Evolutionary conservation across 2,329 filamentous ascomycete species (phyloP).

Genomic region (Penicillium sp.): DNA sequence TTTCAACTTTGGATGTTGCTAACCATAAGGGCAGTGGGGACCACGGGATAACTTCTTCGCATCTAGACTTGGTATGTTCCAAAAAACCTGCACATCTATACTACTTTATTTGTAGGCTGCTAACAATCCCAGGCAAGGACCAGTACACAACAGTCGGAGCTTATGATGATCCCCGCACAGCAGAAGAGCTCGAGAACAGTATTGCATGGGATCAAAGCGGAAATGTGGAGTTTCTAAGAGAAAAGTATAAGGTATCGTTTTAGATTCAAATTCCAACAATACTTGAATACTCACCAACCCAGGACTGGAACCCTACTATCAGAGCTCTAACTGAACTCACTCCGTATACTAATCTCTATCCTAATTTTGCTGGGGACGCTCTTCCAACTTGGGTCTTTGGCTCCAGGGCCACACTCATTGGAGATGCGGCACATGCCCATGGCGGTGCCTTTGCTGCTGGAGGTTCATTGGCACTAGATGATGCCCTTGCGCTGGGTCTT

Average conservation of each 20-base stretch:
- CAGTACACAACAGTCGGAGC: slow-evolving; percentile 51
- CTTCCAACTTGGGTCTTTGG: slow-evolving; percentile 50
- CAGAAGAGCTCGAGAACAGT: slow-evolving; percentile 33
- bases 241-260: slow-evolving; percentile 28
- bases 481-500: slow-evolving; percentile 47
- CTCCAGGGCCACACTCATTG: slow-evolving; percentile 31
- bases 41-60: slow-evolving; percentile 50
- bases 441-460: slow-evolving; percentile 37
- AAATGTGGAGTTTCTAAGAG: slow-evolving; percentile 40
- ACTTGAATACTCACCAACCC: slow-evolving; percentile 23
- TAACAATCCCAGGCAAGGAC: slow-evolving; percentile 27
- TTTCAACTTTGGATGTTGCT: not conserved
- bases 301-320: slow-evolving; percentile 50
- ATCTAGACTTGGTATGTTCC: slow-evolving; percentile 43
- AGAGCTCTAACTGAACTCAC: slow-evolving; percentile 47
- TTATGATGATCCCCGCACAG: slow-evolving; percentile 44
- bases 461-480: slow-evolving; percentile 36
- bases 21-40: slow-evolving; percentile 41
- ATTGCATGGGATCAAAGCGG: slow-evolving; percentile 47
- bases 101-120: not conserved
- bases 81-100: not conserved
- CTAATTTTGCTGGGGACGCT: slow-evolving; percentile 48
- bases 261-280: not conserved
- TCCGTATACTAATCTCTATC: slow-evolving; percentile 47
- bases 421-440: slow-evolving; percentile 37